Base-by-base conservation (phyloP, 2,329 filamentous ascomycete species). In the Xylaria sp. region DNA sequence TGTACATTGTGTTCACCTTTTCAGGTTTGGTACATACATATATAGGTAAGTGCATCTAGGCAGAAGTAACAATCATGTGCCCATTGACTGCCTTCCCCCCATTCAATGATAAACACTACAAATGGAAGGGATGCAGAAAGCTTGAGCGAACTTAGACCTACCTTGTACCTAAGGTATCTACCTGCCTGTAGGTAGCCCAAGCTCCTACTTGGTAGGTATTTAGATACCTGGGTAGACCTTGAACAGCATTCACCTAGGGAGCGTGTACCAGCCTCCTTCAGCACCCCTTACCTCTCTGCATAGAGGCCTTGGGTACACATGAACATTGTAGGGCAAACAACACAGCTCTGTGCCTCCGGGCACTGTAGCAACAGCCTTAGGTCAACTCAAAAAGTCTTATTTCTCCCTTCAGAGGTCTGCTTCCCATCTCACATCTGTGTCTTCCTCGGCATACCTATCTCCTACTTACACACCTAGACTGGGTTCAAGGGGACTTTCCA, bases 211-310 rank as follows among this genome's bases (percentile, higher is more conserved):
- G 6, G 28, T 28, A 28, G 28, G 28, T 28, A 28, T 5, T 28
- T 28, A 28, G 28, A 10, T 36, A 36, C 33, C 33, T 36, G 10
- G 33, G 33, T 36, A 36, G 33, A 10, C 33, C 33, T 10, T 36
- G 33, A 36, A 8, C 33, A 10, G 33, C 33, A 36, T 36, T 36
- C 33, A 36, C 33, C 33, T 25, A 49, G 46, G 20, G 18, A 23
- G 20, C 23, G 23, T 25, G 9, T 46, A 49, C 20, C 46, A 23
- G 9, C 20, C 20, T 25, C 9, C 46, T 25, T 25, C 15, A 48
- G 46, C 15, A 48, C 46, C 46, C n/a, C 46, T 48, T 48, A 48
- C 46, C n/a, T 48, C n/a, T 48, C 46, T 48, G 46, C 46, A 48
- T 48, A 6, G 4, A 48, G n/a, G 46, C n/a, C 46, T 23, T 23